Evolutionary conservation across 2,329 filamentous ascomycete genomes (phyloP).

Genomic region (Fusarium pseudonygamai): DNA sequence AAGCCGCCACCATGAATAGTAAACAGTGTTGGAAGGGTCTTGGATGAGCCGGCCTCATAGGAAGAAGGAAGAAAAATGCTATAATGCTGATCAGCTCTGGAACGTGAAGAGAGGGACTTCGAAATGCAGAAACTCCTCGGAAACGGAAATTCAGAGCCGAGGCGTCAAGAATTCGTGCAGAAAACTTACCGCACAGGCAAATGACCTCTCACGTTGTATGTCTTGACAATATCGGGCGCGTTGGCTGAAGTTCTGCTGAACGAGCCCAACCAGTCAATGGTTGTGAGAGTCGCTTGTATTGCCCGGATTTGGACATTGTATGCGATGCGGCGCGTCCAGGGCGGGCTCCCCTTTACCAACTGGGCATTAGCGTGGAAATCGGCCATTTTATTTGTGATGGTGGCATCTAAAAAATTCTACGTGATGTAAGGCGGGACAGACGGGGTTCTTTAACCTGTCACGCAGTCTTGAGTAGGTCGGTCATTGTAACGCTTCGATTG

Average conservation of each 20-base stretch:
- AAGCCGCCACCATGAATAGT: background rate
- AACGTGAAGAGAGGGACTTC: background rate
- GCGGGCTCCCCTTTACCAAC: background rate
- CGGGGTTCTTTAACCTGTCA: background rate
- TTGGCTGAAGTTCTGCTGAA: background rate
- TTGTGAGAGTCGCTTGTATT: background rate
- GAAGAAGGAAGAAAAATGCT: background rate
- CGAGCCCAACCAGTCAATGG: background rate
- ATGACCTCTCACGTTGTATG: background rate
- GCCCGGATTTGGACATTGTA: background rate
- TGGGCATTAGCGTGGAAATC: background rate
- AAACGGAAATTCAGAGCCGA: too few species aligned
- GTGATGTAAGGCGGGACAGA: background rate
- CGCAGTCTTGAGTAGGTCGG: background rate
- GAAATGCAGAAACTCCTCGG: background rate
- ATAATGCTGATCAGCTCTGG: background rate
- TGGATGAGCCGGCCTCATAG: background rate
- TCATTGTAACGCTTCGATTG: background rate
- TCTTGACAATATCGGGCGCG: background rate
- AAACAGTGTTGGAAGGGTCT: background rate
- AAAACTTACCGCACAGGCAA: background rate
- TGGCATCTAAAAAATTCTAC: background rate
- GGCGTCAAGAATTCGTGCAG: rapidly evolving
- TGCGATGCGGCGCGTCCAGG: background rate
- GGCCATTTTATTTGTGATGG: background rate